Evolutionary conservation across 805 yeast genomes (phyloP), one percentile per base, ranked within the genome.

Genomic region (Sugiyamaella qingdaonensis): DNA sequence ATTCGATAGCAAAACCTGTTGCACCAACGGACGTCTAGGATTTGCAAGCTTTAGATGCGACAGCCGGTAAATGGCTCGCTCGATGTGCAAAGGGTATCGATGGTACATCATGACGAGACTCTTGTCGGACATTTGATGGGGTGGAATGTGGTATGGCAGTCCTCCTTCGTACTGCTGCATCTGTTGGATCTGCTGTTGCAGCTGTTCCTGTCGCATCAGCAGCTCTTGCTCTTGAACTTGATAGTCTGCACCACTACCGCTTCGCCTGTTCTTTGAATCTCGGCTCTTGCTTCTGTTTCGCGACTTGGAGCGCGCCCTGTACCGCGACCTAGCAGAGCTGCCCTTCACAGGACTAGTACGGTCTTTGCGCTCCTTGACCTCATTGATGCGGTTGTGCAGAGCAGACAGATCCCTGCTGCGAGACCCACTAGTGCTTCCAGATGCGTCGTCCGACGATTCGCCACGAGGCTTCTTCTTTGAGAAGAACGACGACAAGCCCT

Each of bases 1-100:
- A 68, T 94, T 94, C 54, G 97, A 88, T 58, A 94, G 72, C 48
- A 94, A 68, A 1, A 94, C 99, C 67, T 94, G 99, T 67, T 94
- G 97, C 36, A 90, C 78, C 57, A 94, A 72, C 29, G 95, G 94
- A 54, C 98, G 75, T 65, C 89, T 86, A 1, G 98, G 92, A 68
- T 94, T 95, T 24, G 98, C 96, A 58, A 94, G 76, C 68, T 94
- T 94, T 66, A 94, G 73, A 69, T 94, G 99, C 50, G 96, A 87
- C 52, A 94, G 75, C 53, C 99, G 75, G 69, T 94, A 94, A 49
- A 94, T 87, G 0, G 99, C 99, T 39, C 99, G 78, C 69, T 94
- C 99, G 43, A 94, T 95, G 68, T 92, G 97, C 45, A 94, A 83
- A 0, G 98, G 97, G 68, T 88, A 86, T 58, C 99, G 75, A 62